Percentiles rank a stretch among this genome's conserved stretches.
These are phyloP conservation scores for Colletotrichum orbiculare DNA, from an alignment of 2,329 filamentous ascomycete genomes.

Conservation along the genomic window DNA sequence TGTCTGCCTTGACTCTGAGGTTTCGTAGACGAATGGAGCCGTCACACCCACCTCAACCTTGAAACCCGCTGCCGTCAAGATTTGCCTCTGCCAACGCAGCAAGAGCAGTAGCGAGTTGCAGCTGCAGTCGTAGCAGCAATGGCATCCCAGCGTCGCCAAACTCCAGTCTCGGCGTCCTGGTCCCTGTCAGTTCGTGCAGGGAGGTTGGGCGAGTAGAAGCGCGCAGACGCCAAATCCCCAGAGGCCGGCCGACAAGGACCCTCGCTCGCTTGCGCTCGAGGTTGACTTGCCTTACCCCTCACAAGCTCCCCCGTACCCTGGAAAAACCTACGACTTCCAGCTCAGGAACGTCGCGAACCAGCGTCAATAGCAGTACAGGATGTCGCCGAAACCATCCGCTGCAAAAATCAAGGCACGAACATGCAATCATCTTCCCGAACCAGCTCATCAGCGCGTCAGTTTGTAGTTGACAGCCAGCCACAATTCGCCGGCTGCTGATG, in stretches of 20 bases:
- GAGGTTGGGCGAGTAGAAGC: slow-evolving; percentile 36
- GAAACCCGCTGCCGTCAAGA: slow-evolving; percentile 15
- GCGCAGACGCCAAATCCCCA: slow-evolving; percentile 25
- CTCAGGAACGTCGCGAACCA: slow-evolving; percentile 36
- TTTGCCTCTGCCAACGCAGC: slow-evolving; percentile 22
- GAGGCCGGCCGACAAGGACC: slow-evolving; percentile 16
- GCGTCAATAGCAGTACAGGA: slow-evolving; percentile 20
- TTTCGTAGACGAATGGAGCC: slow-evolving; percentile 18
- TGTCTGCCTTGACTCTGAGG: slow-evolving; percentile 5
- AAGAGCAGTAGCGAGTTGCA: slow-evolving; percentile 16
- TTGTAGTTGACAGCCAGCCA: slow-evolving; percentile 10
- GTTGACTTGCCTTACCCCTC: slow-evolving; percentile 12
- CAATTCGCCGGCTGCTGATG: slow-evolving; percentile 8
- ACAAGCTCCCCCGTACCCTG: slow-evolving; percentile 2
- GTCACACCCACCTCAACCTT: slow-evolving; percentile 22
- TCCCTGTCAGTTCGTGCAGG: slow-evolving; percentile 26
- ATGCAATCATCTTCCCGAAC: slow-evolving; percentile 26
- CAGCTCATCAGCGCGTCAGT: slow-evolving; percentile 11
- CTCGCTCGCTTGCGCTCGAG: slow-evolving; percentile 5
- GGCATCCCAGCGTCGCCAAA: not conserved
- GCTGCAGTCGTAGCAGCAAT: not conserved
- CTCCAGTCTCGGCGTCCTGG: slow-evolving; percentile 3
- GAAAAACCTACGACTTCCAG: slow-evolving; percentile 7
- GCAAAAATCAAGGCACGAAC: slow-evolving; percentile 11
- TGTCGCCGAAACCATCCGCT: not conserved